Conservation (phyloP, 2,329 filamentous ascomycete species). For the Drechslera avenae region DNA sequence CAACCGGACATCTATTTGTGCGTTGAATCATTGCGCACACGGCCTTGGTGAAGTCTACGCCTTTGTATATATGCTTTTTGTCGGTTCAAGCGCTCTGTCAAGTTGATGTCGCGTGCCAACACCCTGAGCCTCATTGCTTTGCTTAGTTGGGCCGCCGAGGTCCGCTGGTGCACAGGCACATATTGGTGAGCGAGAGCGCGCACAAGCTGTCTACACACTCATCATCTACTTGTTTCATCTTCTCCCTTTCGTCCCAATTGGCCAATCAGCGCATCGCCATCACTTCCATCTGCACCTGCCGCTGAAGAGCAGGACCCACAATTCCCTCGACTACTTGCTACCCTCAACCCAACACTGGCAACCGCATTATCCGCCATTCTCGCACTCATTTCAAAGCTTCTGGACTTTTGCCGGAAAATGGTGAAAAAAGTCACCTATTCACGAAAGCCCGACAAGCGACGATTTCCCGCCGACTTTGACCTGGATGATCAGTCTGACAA, state of each 20-base stretch:
- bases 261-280: not conserved
- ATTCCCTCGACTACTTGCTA: conserved; percentile 6
- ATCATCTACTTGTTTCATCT: not conserved
- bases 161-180: not conserved
- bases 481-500: conserved; percentile 12
- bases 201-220: not conserved
- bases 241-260: not conserved
- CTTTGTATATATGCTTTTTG: conserved; percentile 4
- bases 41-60: not conserved
- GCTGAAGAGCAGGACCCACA: conserved; percentile 12
- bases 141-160: conserved; percentile 7
- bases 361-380: conserved; percentile 12
- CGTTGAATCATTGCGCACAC: conserved; percentile 6
- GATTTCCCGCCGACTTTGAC: conserved; percentile 10
- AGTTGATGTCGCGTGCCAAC: conserved; percentile 1
- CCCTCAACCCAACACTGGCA: conserved; percentile 2
- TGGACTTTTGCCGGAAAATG: conserved; percentile 16
- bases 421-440: conserved; percentile 29
- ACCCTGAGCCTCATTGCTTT: not conserved
- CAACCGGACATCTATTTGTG: conserved; percentile 7
- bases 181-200: not conserved
- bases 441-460: conserved; percentile 18
- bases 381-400: conserved; percentile 11
- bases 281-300: conserved; percentile 8
- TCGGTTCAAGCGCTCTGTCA: not conserved